Conservation (phyloP, 768 basidiomycete genomes). For the Tulasnella sp. region DNA sequence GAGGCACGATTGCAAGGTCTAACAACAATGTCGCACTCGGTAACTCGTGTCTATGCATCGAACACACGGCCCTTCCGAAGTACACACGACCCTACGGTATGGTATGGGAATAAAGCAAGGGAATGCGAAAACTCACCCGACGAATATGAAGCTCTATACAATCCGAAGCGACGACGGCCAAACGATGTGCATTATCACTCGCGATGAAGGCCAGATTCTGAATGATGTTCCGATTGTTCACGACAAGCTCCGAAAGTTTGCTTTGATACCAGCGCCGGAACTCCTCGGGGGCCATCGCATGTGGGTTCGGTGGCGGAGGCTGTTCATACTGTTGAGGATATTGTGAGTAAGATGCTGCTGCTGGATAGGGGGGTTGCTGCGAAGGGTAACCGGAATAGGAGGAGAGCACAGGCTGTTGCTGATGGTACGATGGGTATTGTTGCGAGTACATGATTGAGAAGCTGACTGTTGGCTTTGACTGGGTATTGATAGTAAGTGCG, state of each 20-base stretch:
- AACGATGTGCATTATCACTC: conserved; percentile 63
- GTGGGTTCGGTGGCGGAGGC: conserved; percentile 16
- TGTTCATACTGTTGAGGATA: conserved; percentile 12
- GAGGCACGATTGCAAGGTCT: no score
- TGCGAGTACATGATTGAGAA: conserved; percentile 10
- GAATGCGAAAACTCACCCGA: conserved; percentile 63
- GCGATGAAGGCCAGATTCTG: conserved; percentile 88
- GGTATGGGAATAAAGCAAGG: neutral
- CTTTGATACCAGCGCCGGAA: conserved; percentile 69
- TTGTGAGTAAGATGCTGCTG: conserved; percentile 13
- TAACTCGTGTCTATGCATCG: neutral
- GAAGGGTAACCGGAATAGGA: neutral
- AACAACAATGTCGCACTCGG: no score
- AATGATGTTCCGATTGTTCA: conserved; percentile 93
- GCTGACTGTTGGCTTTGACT: neutral
- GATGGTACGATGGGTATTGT: neutral
- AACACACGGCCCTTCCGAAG: neutral
- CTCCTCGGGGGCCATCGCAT: conserved; percentile 45
- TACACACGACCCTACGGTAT: neutral
- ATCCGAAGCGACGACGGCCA: conserved; percentile 67
- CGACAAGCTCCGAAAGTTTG: conserved; percentile 69
- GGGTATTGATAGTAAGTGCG: neutral
- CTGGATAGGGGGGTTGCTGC: neutral
- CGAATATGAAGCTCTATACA: conserved; percentile 79
- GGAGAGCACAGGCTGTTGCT: neutral